A percentile compares a stretch with the other conserved stretches of the same genome.
Evolutionary conservation across 2,329 filamentous ascomycete genomes (phyloP).

Genomic region (Aspergillus unguis): DNA sequence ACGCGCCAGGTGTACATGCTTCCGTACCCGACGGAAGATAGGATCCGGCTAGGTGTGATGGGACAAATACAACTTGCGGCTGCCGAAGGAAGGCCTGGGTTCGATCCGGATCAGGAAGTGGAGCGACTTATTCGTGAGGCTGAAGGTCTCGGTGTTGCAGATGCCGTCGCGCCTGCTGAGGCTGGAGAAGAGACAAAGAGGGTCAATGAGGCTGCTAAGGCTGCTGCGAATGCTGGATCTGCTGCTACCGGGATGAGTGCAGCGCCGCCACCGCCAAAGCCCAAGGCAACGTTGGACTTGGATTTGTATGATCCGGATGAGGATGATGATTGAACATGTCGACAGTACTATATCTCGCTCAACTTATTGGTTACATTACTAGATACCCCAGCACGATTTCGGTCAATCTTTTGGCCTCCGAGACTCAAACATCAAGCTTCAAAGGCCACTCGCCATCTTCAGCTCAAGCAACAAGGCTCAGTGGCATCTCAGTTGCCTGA

Average conservation of each 20-base stretch:
- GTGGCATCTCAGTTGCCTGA: too few relatives aligned
- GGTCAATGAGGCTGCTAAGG: constrained; percentile 32
- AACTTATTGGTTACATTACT: too few relatives aligned
- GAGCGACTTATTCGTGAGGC: constrained; percentile 51
- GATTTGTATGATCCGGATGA: constrained; percentile 47
- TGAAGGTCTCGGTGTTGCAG: constrained; percentile 51
- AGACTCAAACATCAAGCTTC: too few relatives aligned
- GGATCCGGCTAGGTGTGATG: constrained; percentile 46
- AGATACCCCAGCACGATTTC: too few relatives aligned
- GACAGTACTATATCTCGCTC: too few relatives aligned
- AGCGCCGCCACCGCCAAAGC: constrained; percentile 26
- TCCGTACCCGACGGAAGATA: constrained; percentile 45
- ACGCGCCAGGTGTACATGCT: constrained; percentile 41
- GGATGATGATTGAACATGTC: constrained; percentile 34
- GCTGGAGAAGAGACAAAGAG: constrained; percentile 35
- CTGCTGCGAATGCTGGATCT: constrained; percentile 31
- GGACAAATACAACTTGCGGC: constrained; percentile 42
- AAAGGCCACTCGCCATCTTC: too few relatives aligned
- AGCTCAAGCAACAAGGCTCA: too few relatives aligned
- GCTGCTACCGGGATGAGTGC: constrained; percentile 15
- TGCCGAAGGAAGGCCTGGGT: constrained; percentile 52
- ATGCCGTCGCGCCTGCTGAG: constrained; percentile 35
- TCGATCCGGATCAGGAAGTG: constrained; percentile 53
- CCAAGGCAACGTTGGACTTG: constrained; percentile 42
- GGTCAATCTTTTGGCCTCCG: too few relatives aligned